Evolutionary conservation across 78 protist genomes (phyloP).

Genomic region (Bodo saltans): DNA sequence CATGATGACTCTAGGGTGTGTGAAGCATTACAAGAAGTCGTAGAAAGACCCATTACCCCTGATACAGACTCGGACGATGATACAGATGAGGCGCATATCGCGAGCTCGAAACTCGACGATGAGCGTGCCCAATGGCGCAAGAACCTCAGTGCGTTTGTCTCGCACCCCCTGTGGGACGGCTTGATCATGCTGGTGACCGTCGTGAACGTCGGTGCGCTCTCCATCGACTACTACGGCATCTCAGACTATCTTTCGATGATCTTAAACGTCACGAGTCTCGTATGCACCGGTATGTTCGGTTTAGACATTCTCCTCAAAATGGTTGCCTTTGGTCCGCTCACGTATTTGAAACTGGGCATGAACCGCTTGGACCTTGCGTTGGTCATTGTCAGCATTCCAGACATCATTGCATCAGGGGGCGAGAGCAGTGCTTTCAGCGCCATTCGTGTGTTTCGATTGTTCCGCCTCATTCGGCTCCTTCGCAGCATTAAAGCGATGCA

Average conservation of each 20-base stretch:
- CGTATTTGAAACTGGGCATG: not conserved
- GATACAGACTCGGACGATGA: too few relatives aligned
- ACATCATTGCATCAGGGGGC: not conserved
- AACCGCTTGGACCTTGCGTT: conserved; percentile 12
- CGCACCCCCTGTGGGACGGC: not conserved
- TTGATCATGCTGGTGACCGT: conserved; percentile 9
- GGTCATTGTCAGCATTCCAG: not conserved
- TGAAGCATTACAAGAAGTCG: too few relatives aligned
- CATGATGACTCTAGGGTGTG: too few relatives aligned
- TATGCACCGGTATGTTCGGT: conserved; percentile 4
- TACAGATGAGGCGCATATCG: too few relatives aligned
- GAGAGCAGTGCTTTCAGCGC: not conserved
- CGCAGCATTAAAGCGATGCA: not conserved
- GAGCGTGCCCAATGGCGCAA: not conserved
- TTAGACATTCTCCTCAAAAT: conserved; percentile 36
- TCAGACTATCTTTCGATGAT: not conserved
- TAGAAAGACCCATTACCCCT: too few relatives aligned
- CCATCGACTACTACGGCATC: conserved; percentile 25
- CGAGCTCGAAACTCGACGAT: too few relatives aligned
- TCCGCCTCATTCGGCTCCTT: conserved; percentile 8
- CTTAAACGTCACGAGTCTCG: not conserved
- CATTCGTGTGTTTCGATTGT: conserved; percentile 8
- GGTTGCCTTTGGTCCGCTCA: not conserved
- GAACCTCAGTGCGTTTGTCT: not conserved
- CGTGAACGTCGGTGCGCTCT: conserved; percentile 28